These are phyloP conservation scores for Ichthyophthirius multifiliis DNA, from an alignment of 169 alveolate species.

Conservation along the genomic window DNA sequence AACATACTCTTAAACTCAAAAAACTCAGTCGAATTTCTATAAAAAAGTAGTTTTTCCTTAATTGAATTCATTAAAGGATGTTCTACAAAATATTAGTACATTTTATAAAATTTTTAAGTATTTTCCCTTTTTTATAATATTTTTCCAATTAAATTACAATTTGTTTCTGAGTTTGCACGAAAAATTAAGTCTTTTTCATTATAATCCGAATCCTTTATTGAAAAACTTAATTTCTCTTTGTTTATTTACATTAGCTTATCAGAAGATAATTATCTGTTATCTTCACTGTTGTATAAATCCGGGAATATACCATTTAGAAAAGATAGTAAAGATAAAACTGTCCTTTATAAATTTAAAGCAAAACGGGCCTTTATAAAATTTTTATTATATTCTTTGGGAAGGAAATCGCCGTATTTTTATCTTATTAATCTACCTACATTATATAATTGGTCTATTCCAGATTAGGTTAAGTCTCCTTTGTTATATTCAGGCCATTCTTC, in stretches of 20 bases:
- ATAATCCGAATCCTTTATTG: background rate
- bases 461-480: background rate
- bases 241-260: background rate
- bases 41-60: background rate
- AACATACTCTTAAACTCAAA: conserved; percentile 3
- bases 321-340: background rate
- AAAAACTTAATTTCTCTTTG: background rate
- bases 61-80: background rate
- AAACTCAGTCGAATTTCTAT: background rate
- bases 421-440: background rate
- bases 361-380: background rate
- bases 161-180: background rate
- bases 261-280: background rate
- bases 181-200: conserved; percentile 4
- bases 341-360: background rate
- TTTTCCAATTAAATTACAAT: background rate
- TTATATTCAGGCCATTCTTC: background rate
- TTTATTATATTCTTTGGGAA: background rate
- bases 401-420: background rate
- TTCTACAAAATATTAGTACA: background rate
- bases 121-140: background rate
- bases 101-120: background rate
- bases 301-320: conserved; percentile 13
- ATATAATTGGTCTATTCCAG: background rate
- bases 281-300: background rate